A percentile compares a stretch with the other conserved stretches of the same genome.
phyloP scores from a whole-genome alignment of 306 rosid species.

The Alnus glutinosa region DNA sequence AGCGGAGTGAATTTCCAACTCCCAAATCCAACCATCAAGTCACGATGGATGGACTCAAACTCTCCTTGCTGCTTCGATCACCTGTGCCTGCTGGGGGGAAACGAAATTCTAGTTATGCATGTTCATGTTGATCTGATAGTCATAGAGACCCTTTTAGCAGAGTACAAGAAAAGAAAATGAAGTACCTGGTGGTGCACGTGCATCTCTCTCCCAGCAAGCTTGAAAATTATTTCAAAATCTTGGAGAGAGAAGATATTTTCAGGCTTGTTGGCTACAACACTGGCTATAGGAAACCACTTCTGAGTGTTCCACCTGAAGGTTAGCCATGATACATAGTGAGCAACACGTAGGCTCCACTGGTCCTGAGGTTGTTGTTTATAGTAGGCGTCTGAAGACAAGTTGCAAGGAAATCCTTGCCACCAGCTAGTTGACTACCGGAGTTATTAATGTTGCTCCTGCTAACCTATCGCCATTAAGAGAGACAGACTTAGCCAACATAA shows the following conservation, averaged over 20 bases:
- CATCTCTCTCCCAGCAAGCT: background rate
- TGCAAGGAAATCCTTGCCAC: conserved; percentile 52
- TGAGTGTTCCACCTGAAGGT: conserved; percentile 60
- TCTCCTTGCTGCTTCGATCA: conserved; percentile 56
- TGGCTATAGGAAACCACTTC: conserved; percentile 48
- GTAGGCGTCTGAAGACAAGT: conserved; percentile 40
- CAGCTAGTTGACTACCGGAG: conserved; percentile 59
- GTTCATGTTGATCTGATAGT: no score
- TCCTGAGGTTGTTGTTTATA: conserved; percentile 29
- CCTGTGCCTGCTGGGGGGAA: conserved; percentile 32
- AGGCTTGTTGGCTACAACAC: conserved; percentile 26
- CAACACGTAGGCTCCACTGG: no score
- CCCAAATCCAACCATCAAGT: conserved; percentile 53
- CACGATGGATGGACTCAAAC: conserved; percentile 51
- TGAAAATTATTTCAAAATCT: conserved; percentile 34
- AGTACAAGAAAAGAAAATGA: background rate
- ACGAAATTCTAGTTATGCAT: no score
- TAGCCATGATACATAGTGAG: conserved; percentile 51
- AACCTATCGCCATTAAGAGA: conserved; percentile 37
- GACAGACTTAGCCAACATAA: background rate
- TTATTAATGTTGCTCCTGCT: conserved; percentile 45
- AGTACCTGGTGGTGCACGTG: conserved; percentile 36
- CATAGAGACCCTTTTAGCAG: background rate
- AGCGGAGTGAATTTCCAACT: conserved; percentile 61
- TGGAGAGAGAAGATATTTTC: conserved; percentile 32